A percentile compares a stretch with the other conserved stretches of the same genome.
phyloP scores from a whole-genome alignment of 176 grass and related monocot genomes.

The Sorghum bicolor region Sorghum_bicolor_NCBIv3 NC_012870.2:8071501-8072000 shows the following conservation, averaged over 20 bases:
- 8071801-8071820: background rate
- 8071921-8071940: background rate
- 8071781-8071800: background rate
- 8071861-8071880: background rate
- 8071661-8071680: background rate
- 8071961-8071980: conserved; percentile 69
- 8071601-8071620: background rate
- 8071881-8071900: background rate
- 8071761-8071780: background rate
- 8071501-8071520: conserved; percentile 74
- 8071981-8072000: conserved; percentile 79
- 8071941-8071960: conserved; percentile 34
- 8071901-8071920: background rate
- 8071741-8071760: background rate
- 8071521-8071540: conserved; percentile 8
- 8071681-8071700: background rate
- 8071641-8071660: background rate
- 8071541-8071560: conserved; percentile 22
- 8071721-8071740: background rate
- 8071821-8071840: background rate
- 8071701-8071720: background rate
- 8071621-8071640: background rate
- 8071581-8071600: background rate
- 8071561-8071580: background rate
- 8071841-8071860: background rate